phyloP scores from a whole-genome alignment of 345 rosid genomes.

The Theobroma cacao region DNA sequence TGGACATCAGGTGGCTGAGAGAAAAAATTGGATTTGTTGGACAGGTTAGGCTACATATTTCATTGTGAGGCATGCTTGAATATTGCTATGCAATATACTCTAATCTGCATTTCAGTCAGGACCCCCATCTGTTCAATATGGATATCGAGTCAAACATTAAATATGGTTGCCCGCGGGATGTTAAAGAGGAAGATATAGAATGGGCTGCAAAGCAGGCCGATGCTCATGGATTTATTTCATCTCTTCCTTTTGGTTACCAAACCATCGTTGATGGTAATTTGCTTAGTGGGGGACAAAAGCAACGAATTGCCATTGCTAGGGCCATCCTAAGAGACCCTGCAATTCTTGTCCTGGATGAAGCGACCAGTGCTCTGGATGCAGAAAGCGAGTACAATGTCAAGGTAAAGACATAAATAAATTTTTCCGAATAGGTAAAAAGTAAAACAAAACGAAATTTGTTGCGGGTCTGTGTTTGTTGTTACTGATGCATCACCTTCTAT shows the following conservation, averaged over 20 bases:
- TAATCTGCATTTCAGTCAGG: conserved; percentile 29
- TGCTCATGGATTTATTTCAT: conserved; percentile 61
- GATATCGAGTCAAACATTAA: conserved; percentile 45
- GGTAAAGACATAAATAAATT: conserved; percentile 17
- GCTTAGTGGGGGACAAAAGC: conserved; percentile 61
- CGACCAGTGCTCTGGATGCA: conserved; percentile 56
- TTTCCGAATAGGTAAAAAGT: neutral
- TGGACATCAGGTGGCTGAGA: conserved; percentile 43
- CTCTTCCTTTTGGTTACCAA: conserved; percentile 60
- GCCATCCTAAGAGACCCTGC: conserved; percentile 56
- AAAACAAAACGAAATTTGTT: neutral
- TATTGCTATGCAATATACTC: neutral
- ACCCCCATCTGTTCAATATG: conserved; percentile 43
- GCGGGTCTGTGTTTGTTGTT: too few relatives aligned
- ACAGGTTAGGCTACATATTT: conserved; percentile 31
- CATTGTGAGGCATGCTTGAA: neutral
- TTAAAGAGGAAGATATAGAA: conserved; percentile 33
- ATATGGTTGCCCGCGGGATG: conserved; percentile 37
- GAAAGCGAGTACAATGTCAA: conserved; percentile 42
- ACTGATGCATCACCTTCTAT: conserved; percentile 7
- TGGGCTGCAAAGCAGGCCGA: conserved; percentile 51
- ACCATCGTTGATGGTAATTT: conserved; percentile 51
- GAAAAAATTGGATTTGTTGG: conserved; percentile 42
- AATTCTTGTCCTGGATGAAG: conserved; percentile 56
- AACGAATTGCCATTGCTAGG: conserved; percentile 56